These are phyloP conservation scores for Comarum palustre DNA, from an alignment of 306 rosid species.

Conservation along the genomic window DNA sequence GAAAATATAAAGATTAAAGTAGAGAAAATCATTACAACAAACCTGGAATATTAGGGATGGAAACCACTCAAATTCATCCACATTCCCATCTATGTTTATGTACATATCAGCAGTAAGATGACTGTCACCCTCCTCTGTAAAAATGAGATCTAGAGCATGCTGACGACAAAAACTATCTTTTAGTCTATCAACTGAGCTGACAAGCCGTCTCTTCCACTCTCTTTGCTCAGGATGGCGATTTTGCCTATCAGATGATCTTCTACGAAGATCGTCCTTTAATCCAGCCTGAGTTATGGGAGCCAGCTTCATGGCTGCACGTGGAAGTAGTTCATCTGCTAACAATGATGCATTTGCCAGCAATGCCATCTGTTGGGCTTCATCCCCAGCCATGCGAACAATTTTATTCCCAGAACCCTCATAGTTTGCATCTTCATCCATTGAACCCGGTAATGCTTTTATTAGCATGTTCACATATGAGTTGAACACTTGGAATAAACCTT, in stretches of 20 bases:
- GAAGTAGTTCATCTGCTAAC: slow-evolving; percentile 87
- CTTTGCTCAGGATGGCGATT: slow-evolving; percentile 98
- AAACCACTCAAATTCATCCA: slow-evolving; percentile 76
- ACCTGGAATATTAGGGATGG: slow-evolving; percentile 96
- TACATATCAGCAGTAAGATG: slow-evolving; percentile 95
- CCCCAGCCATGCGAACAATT: slow-evolving; percentile 86
- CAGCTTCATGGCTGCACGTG: slow-evolving; percentile 97
- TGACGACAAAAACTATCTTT: slow-evolving; percentile 92
- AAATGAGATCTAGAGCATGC: slow-evolving; percentile 89
- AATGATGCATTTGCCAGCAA: slow-evolving; percentile 95
- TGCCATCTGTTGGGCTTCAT: slow-evolving; percentile 94
- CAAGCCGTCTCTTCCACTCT: slow-evolving; percentile 95
- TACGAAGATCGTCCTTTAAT: slow-evolving; percentile 66
- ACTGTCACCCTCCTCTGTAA: slow-evolving; percentile 94
- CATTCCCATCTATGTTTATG: slow-evolving; percentile 71
- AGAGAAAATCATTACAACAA: slow-evolving; percentile 15
- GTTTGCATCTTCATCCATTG: slow-evolving; percentile 89
- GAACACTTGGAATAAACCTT: slow-evolving; percentile 88
- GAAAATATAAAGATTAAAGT: slow-evolving; percentile 17
- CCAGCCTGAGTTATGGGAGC: slow-evolving; percentile 58
- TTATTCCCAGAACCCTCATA: slow-evolving; percentile 79
- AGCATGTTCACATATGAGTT: slow-evolving; percentile 74
- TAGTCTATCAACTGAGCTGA: slow-evolving; percentile 75
- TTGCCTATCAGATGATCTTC: slow-evolving; percentile 74
- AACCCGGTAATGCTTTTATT: slow-evolving; percentile 83